Evolutionary conservation across 2,329 filamentous ascomycete species (phyloP).

Genomic region (Tolypocladium tropicale): DNA sequence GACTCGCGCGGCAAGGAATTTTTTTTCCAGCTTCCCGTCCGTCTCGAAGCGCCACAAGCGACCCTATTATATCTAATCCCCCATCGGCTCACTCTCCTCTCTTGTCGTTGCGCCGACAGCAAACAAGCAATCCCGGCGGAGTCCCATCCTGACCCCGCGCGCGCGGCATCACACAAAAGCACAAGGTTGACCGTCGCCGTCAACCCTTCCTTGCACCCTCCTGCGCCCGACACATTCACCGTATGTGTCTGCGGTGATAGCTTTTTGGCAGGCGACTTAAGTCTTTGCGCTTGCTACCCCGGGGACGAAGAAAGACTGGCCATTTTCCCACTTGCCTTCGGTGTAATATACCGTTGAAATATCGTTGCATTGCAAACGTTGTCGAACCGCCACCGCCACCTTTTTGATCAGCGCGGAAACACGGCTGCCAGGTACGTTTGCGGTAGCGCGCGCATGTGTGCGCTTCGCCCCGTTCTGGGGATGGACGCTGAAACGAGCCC

Average conservation of each 20-base stretch:
- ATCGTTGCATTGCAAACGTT: too few relatives aligned
- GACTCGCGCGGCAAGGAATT: not conserved
- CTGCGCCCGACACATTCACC: constrained; percentile 6
- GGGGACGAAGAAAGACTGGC: constrained; percentile 49
- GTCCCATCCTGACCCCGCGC: not conserved
- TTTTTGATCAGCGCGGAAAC: not conserved
- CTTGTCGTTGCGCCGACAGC: not conserved
- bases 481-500: too few relatives aligned
- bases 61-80: not conserved
- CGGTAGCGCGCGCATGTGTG: too few relatives aligned
- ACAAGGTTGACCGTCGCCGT: too few relatives aligned
- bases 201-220: too few relatives aligned
- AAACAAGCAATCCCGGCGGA: too few relatives aligned
- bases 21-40: not conserved
- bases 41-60: not conserved
- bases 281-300: constrained; percentile 55
- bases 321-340: too few relatives aligned
- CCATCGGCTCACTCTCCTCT: not conserved
- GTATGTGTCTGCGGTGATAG: constrained; percentile 31
- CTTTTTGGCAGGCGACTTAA: constrained; percentile 49
- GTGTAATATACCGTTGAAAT: too few relatives aligned
- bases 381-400: too few relatives aligned
- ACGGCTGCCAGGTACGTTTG: not conserved
- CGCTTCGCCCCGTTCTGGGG: too few relatives aligned
- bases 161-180: too few relatives aligned